Conservation (phyloP, 1,284 basidiomycete genomes). For the Malassezia pachydermatis region DNA sequence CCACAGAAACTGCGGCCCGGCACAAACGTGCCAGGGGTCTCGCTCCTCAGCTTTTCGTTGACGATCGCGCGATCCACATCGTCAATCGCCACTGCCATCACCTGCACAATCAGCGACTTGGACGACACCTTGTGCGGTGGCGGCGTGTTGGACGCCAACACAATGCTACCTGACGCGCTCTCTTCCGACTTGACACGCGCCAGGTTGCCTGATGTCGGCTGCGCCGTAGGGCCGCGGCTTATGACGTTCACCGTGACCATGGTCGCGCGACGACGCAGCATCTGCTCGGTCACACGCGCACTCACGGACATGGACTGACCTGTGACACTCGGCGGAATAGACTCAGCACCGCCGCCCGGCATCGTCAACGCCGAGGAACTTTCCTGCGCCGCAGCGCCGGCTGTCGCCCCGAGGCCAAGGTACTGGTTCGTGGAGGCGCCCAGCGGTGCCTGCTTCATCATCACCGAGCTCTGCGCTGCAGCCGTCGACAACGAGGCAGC, state of each 20-base stretch:
- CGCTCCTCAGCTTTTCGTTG: constrained; percentile 42
- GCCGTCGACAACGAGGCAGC: too few relatives aligned
- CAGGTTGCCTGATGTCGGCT: too few relatives aligned
- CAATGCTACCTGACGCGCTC: constrained; percentile 23
- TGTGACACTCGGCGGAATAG: constrained; percentile 9
- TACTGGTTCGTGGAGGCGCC: constrained; percentile 39
- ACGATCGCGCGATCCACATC: constrained; percentile 43
- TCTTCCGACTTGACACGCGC: too few relatives aligned
- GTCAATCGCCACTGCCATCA: constrained; percentile 49
- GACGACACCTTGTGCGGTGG: constrained; percentile 47
- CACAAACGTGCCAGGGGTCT: constrained; percentile 47
- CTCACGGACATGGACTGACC: too few relatives aligned
- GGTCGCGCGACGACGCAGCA: too few relatives aligned
- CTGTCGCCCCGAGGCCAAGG: constrained; percentile 22
- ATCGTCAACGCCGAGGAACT: constrained; percentile 16
- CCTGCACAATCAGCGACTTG: constrained; percentile 48
- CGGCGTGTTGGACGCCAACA: constrained; percentile 38
- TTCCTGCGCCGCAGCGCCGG: constrained; percentile 15
- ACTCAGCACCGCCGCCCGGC: constrained; percentile 15
- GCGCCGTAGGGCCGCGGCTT: too few relatives aligned
- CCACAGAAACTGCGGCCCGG: constrained; percentile 50
- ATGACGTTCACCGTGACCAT: too few relatives aligned
- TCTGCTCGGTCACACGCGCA: too few relatives aligned
- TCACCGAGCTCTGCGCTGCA: constrained; percentile 25
- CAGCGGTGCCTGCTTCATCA: constrained; percentile 35